These are phyloP conservation scores for Trametes cinnabarina DNA, from an alignment of 768 basidiomycete genomes.

Conservation along the genomic window DNA sequence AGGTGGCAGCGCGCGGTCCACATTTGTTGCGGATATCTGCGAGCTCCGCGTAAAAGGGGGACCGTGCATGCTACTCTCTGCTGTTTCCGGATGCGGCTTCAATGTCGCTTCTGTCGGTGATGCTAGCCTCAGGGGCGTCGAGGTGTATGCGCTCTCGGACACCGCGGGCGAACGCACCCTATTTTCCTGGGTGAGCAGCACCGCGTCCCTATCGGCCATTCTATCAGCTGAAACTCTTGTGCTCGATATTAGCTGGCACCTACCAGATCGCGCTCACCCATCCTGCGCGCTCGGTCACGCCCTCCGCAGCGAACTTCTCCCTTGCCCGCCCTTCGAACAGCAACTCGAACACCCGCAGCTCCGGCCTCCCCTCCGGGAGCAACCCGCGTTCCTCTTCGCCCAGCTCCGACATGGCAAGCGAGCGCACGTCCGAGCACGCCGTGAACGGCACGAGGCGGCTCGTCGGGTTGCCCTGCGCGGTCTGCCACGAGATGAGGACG, in stretches of 20 bases:
- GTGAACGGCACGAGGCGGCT: slow-evolving; percentile 48
- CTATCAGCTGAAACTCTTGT: no score
- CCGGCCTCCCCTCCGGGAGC: slow-evolving; percentile 38
- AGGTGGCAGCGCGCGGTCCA: slow-evolving; percentile 15
- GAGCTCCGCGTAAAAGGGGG: neutral
- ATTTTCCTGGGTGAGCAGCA: slow-evolving; percentile 38
- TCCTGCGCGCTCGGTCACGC: slow-evolving; percentile 60
- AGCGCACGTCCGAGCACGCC: slow-evolving; percentile 63
- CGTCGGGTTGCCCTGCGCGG: slow-evolving; percentile 38
- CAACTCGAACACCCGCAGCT: slow-evolving; percentile 62
- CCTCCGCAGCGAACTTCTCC: slow-evolving; percentile 62
- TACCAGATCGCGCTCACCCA: slow-evolving; percentile 81
- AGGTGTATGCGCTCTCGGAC: slow-evolving; percentile 27
- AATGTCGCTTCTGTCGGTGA: neutral
- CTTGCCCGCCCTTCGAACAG: slow-evolving; percentile 48
- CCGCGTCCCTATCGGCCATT: slow-evolving; percentile 3
- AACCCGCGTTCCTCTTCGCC: slow-evolving; percentile 42
- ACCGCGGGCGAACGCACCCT: slow-evolving; percentile 11
- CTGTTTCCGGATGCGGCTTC: neutral
- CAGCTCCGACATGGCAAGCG: slow-evolving; percentile 45
- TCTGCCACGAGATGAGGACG: slow-evolving; percentile 49
- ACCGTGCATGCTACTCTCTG: neutral
- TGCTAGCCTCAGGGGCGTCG: slow-evolving; percentile 7
- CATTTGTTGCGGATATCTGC: neutral
- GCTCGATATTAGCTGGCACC: slow-evolving; percentile 17